Conservation (phyloP, 495 filamentous ascomycete species). For the Aspergillus hancockii region DNA sequence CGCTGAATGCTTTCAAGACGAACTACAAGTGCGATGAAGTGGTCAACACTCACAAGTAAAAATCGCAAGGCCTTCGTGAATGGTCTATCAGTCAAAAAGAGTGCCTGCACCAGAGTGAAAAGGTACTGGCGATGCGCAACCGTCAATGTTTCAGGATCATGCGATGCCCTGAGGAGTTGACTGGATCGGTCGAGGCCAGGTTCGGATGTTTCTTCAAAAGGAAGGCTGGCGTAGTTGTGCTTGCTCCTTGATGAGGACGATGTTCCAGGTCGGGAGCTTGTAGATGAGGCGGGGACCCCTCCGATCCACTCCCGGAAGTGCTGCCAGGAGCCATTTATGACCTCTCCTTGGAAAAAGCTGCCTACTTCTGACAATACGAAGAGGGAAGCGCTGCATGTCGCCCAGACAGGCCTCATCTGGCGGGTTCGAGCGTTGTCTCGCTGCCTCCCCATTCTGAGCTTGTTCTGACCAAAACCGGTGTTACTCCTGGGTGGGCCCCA, state of each 20-base stretch:
- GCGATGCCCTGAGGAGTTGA: constrained; percentile 41
- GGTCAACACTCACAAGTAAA: constrained; percentile 72
- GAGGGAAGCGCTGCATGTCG: constrained; percentile 75
- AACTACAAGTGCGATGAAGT: constrained; percentile 70
- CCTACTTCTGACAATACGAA: constrained; percentile 87
- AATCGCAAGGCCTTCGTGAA: constrained; percentile 73
- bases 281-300: constrained; percentile 28
- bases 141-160: constrained; percentile 83
- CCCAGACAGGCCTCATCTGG: constrained; percentile 80
- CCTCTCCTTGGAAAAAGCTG: constrained; percentile 85
- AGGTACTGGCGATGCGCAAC: constrained; percentile 78
- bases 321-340: constrained; percentile 75
- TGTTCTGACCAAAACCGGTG: constrained; percentile 55
- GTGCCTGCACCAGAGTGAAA: constrained; percentile 58
- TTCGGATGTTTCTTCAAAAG: constrained; percentile 17
- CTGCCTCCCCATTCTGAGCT: constrained; percentile 56
- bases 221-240: constrained; percentile 2
- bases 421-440: constrained; percentile 58
- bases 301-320: constrained; percentile 61
- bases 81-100: constrained; percentile 67
- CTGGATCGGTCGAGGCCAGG: constrained; percentile 13
- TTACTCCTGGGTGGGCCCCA: constrained; percentile 63
- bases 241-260: constrained; percentile 32
- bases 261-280: constrained; percentile 42
- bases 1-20: constrained; percentile 72